Conservation (phyloP, 2,329 filamentous ascomycete species). For the Xylaria sp. region DNA sequence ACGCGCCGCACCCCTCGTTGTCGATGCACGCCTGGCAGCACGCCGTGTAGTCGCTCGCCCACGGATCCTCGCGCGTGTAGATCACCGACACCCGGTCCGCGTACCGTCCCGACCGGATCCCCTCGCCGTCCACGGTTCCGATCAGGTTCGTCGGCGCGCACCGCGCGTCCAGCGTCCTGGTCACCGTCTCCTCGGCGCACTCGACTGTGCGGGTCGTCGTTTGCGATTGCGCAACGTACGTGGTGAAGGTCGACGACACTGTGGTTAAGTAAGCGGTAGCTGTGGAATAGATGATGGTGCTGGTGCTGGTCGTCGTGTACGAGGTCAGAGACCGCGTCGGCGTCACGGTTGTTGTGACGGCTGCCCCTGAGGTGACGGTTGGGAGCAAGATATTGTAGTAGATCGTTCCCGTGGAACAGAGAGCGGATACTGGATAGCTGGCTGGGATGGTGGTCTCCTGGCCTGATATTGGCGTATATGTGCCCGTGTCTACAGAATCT, state of each 20-base stretch:
- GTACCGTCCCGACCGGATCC: not conserved
- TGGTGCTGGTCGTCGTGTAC: not conserved
- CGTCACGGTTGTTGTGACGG: not conserved
- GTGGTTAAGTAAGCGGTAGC: not conserved
- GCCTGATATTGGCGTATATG: slow-evolving; percentile 1
- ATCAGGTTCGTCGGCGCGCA: slow-evolving; percentile 18
- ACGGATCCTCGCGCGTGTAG: slow-evolving; percentile 7
- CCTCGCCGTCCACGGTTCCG: slow-evolving; percentile 10
- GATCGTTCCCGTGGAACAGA: slow-evolving; percentile 1
- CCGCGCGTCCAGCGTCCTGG: slow-evolving; percentile 10
- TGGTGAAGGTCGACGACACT: not conserved
- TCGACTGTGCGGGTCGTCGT: not conserved
- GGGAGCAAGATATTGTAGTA: not conserved
- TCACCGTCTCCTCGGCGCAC: not conserved
- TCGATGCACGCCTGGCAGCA: slow-evolving; percentile 22
- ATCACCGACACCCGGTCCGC: slow-evolving; percentile 1
- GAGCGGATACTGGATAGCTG: slow-evolving; percentile 1
- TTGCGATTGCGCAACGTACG: not conserved
- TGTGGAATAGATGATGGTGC: not conserved
- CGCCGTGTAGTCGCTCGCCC: slow-evolving; percentile 6
- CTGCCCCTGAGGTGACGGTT: not conserved
- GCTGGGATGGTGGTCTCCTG: slow-evolving; percentile 10
- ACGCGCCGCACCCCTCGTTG: slow-evolving; percentile 7
- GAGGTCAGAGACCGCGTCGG: not conserved
- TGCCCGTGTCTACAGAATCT: slow-evolving; percentile 9